phyloP scores from a whole-genome alignment of 1,139 yeast genomes.

The Debaryomyces fabryi region DNA sequence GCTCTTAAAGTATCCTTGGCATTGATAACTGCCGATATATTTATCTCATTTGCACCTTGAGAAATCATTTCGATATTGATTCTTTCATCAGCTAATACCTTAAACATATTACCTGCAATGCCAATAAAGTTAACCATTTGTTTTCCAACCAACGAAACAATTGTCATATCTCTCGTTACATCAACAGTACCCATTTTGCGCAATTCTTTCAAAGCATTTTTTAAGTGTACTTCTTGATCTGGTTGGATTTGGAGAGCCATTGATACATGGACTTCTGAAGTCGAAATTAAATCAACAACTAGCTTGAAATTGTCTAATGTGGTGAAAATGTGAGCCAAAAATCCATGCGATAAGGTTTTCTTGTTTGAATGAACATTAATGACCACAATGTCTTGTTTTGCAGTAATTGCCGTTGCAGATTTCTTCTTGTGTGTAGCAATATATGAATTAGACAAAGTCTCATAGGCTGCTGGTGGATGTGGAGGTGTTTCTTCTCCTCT shows the following conservation, averaged over 20 bases:
- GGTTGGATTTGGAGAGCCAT: slow-evolving; percentile 86
- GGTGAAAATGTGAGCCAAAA: slow-evolving; percentile 85
- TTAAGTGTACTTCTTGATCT: slow-evolving; percentile 62
- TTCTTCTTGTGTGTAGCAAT: slow-evolving; percentile 57
- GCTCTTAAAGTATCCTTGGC: slow-evolving; percentile 85
- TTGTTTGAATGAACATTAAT: slow-evolving; percentile 92
- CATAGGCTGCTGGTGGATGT: slow-evolving; percentile 85
- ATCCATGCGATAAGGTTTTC: slow-evolving; percentile 91
- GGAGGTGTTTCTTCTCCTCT: slow-evolving; percentile 91
- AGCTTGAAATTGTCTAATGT: slow-evolving; percentile 81
- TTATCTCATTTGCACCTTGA: slow-evolving; percentile 97
- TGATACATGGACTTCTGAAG: slow-evolving; percentile 96
- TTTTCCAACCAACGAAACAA: slow-evolving; percentile 91
- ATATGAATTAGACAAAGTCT: slow-evolving; percentile 48
- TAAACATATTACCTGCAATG: slow-evolving; percentile 96
- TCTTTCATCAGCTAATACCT: slow-evolving; percentile 87
- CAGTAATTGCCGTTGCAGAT: slow-evolving; percentile 96
- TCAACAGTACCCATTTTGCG: slow-evolving; percentile 85
- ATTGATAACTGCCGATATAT: slow-evolving; percentile 91
- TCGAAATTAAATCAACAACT: slow-evolving; percentile 93
- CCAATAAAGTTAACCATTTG: slow-evolving; percentile 97
- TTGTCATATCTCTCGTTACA: slow-evolving; percentile 83
- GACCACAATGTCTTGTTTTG: slow-evolving; percentile 90
- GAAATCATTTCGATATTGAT: slow-evolving; percentile 97
- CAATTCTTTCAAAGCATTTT: slow-evolving; percentile 75